phyloP scores from a whole-genome alignment of 192 early-diverging fungal genomes.

The Backusella luteola region DNA sequence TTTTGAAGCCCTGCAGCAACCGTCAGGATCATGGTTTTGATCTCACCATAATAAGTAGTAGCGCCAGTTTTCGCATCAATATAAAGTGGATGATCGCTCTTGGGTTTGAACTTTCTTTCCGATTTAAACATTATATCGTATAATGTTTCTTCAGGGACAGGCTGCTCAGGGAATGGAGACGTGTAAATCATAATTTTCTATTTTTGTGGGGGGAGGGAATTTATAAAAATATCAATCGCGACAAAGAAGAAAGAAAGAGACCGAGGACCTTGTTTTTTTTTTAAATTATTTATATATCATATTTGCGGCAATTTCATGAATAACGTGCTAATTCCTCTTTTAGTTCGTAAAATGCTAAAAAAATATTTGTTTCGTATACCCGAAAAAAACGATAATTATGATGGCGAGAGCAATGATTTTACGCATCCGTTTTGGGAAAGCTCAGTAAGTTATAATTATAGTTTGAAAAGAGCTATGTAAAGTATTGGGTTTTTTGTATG shows the following conservation, averaged over 20 bases:
- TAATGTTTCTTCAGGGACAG: background rate
- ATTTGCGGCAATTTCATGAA: background rate
- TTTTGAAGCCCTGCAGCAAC: conserved; percentile 51
- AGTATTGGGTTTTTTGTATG: background rate
- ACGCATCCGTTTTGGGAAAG: background rate
- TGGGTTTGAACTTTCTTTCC: background rate
- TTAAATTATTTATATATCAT: background rate
- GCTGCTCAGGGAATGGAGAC: background rate
- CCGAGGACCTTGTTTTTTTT: background rate
- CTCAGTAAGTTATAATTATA: background rate
- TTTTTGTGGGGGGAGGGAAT: background rate
- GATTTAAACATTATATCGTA: background rate
- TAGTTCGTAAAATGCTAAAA: background rate
- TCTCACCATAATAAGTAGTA: conserved; percentile 36
- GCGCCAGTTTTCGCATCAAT: conserved; percentile 37
- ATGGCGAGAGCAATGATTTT: background rate
- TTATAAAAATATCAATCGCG: too few species aligned
- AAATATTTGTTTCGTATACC: background rate
- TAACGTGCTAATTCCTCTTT: conserved; percentile 6
- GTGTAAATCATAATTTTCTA: background rate
- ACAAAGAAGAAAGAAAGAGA: background rate
- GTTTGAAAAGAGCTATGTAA: background rate
- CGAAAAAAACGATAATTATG: background rate
- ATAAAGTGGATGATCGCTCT: background rate
- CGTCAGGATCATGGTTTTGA: background rate